phyloP scores from a whole-genome alignment of 2,329 filamentous ascomycete genomes.

The Macrophomina phaseolina region DNA sequence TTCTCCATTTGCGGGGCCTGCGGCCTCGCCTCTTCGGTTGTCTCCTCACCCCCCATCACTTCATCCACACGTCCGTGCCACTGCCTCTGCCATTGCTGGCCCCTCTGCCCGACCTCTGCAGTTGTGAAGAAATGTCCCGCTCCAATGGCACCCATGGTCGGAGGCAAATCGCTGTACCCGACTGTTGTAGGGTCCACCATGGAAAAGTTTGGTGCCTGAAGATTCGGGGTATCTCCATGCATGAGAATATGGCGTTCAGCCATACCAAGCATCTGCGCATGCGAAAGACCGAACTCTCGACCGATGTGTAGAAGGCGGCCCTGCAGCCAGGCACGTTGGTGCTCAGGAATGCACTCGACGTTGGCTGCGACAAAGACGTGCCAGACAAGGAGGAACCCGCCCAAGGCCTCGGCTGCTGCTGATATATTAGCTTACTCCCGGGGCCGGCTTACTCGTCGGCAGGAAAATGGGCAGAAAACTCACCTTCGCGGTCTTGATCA shows the following conservation, averaged over 20 bases:
- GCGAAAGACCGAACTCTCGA: conserved; percentile 40
- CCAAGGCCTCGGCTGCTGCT: conserved; percentile 45
- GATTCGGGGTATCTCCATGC: conserved; percentile 13
- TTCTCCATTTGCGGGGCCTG: neutral
- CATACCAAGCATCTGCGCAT: conserved; percentile 30
- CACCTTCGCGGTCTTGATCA: conserved; percentile 44
- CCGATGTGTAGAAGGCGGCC: conserved; percentile 45
- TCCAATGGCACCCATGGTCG: neutral
- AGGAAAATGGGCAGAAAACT: conserved; percentile 15
- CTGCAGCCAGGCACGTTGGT: conserved; percentile 45
- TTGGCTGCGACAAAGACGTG: conserved; percentile 48
- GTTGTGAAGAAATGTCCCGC: neutral
- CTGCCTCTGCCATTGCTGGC: neutral
- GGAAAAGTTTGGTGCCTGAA: conserved; percentile 4
- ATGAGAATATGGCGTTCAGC: conserved; percentile 9
- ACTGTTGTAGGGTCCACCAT: neutral
- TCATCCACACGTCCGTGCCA: neutral
- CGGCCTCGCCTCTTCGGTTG: neutral
- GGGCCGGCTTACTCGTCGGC: conserved; percentile 25
- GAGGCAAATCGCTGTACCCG: neutral
- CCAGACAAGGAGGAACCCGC: conserved; percentile 49
- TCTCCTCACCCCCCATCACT: neutral
- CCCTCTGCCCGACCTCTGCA: neutral
- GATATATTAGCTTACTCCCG: neutral
- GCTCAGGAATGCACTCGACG: conserved; percentile 42